Evolutionary conservation across 2,329 filamentous ascomycete genomes (phyloP), one percentile per base, ranked within the genome.

Genomic region (Conoideocrella luteorostrata): DNA sequence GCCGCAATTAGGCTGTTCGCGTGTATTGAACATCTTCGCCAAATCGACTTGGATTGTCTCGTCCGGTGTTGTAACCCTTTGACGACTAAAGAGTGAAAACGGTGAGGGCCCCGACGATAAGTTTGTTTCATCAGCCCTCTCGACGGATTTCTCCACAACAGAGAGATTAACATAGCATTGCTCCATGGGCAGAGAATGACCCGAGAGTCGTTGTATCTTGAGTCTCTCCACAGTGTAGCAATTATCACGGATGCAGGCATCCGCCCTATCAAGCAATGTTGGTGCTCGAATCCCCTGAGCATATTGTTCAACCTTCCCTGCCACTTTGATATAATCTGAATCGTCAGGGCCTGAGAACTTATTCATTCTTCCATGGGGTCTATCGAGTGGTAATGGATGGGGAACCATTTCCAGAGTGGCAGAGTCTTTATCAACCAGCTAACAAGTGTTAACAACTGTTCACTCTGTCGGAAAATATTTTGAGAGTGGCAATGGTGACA

Each of bases 111-210:
- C n/a, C n/a, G n/a, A 26, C 47, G 21, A 4, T n/a, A 28, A 22
- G 17, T n/a, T 41, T 15, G 35, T 40, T 45, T 28, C 32, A 32
- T 48, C n/a, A 35, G 18, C 21, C 20, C 45, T 43, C 6, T 47
- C 9, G 18, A 29, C 41, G 7, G 20, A n/a, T 24, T 57, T 45
- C 47, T 64, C 52, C 20, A 67, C 44, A n/a, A 67, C 54, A 36
- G 55, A 55, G 18, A 68, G 60, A 46, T 69, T 68, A 47, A 68
- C 67, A 35, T 67, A 68, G 48, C 62, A 67, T 30, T 60, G 55
- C 22, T 62, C 51, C 54, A 67, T 64, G 3, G 52, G 18, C 22
- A 67, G 47, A 10, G 4, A 4, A 0, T 60, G 52, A 23, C 62
- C 62, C 6, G 61, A 67, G 24, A 68, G 56, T 15, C 62, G 56